Conservation (phyloP, 1,139 yeast genomes). For the Pichia kudriavzevii region DNA sequence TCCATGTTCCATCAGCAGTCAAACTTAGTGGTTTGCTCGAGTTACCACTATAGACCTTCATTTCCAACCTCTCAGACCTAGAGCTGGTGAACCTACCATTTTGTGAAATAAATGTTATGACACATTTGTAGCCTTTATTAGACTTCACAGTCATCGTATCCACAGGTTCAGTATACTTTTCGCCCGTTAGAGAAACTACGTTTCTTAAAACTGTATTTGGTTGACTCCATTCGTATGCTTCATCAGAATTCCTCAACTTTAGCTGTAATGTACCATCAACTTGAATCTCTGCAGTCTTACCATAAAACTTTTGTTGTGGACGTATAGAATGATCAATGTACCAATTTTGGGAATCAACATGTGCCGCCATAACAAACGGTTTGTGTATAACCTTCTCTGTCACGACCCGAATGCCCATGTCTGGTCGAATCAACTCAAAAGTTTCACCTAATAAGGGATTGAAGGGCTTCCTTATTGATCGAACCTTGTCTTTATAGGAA, state of each 20-base stretch:
- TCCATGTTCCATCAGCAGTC: constrained; percentile 64
- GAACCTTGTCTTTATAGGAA: constrained; percentile 60
- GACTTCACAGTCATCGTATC: constrained; percentile 62
- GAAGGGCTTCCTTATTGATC: constrained; percentile 82
- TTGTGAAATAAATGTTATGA: constrained; percentile 60
- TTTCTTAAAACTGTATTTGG: constrained; percentile 81
- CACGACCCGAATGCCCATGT: constrained; percentile 68
- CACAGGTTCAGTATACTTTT: constrained; percentile 85
- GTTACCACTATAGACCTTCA: constrained; percentile 41
- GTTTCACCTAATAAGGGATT: constrained; percentile 94
- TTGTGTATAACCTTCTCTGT: constrained; percentile 95
- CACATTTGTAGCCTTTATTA: constrained; percentile 59
- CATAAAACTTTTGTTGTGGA: constrained; percentile 93
- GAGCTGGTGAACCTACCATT: constrained; percentile 86
- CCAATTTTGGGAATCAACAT: constrained; percentile 72
- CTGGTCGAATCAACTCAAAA: constrained; percentile 84
- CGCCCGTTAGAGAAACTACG: constrained; percentile 71
- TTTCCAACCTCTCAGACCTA: constrained; percentile 69
- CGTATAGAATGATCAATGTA: constrained; percentile 63
- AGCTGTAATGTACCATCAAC: constrained; percentile 65
- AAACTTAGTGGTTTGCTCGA: constrained; percentile 23
- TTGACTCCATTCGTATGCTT: constrained; percentile 67
- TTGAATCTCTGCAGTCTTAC: constrained; percentile 78
- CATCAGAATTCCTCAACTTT: constrained; percentile 49
- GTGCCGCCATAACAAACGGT: constrained; percentile 79